Percentiles rank a stretch among this genome's conserved stretches.
These are phyloP conservation scores for Pyrus hybrid DNA, from an alignment of 331 rosid species.

Conservation along the genomic window DNA sequence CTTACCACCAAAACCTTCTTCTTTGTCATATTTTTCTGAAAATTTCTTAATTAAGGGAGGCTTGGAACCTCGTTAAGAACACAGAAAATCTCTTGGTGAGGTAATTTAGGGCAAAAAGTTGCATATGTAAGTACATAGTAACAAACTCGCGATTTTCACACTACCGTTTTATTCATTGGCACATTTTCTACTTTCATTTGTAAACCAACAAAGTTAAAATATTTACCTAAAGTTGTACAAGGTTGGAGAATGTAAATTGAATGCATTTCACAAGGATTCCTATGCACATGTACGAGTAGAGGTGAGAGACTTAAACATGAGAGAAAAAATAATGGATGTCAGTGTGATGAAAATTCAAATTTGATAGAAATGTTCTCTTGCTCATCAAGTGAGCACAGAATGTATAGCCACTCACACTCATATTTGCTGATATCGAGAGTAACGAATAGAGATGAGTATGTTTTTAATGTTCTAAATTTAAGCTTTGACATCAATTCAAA, in stretches of 20 bases:
- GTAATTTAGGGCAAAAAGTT: neutral
- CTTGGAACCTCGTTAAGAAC: neutral
- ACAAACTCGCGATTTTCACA: neutral
- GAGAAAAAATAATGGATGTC: neutral
- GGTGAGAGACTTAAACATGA: neutral
- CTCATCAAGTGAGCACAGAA: no score
- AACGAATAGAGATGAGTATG: neutral
- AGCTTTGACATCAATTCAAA: no score
- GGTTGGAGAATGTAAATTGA: neutral
- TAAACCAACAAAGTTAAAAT: neutral
- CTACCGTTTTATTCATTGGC: neutral
- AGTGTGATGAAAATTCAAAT: neutral
- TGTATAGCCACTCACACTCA: no score
- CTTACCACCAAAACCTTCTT: slow-evolving; percentile 4
- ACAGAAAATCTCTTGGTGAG: neutral
- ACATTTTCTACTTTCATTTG: neutral
- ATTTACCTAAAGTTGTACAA: neutral
- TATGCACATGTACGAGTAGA: neutral
- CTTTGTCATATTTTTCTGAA: neutral
- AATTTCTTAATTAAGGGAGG: neutral
- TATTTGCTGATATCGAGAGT: neutral
- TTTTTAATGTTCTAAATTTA: neutral
- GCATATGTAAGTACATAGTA: neutral
- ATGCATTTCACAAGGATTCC: neutral
- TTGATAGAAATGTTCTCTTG: neutral